Percentiles rank a stretch among this genome's conserved stretches.
Evolutionary conservation across 2,329 filamentous ascomycete genomes (phyloP).

Genomic region (Colletotrichum tropicicola): DNA sequence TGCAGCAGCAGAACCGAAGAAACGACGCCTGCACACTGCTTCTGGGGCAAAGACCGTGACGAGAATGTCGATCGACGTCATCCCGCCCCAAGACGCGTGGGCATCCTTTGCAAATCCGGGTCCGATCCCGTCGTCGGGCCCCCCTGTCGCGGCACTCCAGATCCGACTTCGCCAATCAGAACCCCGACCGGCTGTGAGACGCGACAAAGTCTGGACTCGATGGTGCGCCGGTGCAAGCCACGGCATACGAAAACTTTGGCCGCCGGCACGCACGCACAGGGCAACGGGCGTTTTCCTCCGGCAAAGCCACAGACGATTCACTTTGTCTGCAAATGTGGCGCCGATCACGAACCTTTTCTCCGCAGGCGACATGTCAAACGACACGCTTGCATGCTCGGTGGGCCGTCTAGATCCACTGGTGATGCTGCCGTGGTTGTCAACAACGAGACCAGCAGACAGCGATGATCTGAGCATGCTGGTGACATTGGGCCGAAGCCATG

Average conservation of each 20-base stretch:
- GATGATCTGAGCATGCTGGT: too few species aligned
- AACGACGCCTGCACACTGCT: not conserved
- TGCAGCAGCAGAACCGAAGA: not conserved
- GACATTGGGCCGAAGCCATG: too few species aligned
- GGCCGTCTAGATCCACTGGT: not conserved
- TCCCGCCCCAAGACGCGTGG: constrained; percentile 24
- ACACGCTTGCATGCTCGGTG: too few species aligned
- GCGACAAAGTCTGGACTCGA: not conserved
- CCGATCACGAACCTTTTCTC: not conserved
- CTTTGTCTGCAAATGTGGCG: not conserved
- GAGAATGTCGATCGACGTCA: constrained; percentile 18
- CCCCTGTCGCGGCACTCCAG: constrained; percentile 20
- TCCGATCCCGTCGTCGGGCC: not conserved
- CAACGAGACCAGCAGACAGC: too few species aligned
- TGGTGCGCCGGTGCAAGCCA: constrained; percentile 17
- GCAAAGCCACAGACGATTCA: not conserved
- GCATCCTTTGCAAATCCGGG: constrained; percentile 11
- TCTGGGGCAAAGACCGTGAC: not conserved
- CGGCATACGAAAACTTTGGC: constrained; percentile 2
- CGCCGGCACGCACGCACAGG: too few species aligned
- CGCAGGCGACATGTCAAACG: not conserved
- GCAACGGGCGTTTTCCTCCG: not conserved
- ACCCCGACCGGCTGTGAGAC: not conserved
- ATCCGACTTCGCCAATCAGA: constrained; percentile 27
- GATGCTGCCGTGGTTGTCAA: not conserved